Evolutionary conservation across 495 filamentous ascomycete species (phyloP), one percentile per base, ranked within the genome.

Genomic region (Aspergillus affinis): DNA sequence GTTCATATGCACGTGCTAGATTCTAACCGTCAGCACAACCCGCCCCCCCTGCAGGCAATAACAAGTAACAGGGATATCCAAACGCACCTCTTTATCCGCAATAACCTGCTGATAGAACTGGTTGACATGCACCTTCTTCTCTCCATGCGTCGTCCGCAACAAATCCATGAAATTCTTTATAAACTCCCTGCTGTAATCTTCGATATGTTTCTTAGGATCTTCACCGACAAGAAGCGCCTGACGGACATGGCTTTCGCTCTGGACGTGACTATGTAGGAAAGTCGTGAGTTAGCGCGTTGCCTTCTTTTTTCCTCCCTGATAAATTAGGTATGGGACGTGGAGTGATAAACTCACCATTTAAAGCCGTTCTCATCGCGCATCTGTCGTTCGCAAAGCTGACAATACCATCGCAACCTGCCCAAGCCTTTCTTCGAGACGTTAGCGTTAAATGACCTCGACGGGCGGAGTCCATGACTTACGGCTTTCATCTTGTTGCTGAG

Each of bases 1-100:
- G 74, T 97, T 98, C 87, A 97, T 89, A 68, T 98, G 95, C 15
- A 92, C 80, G 69, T 98, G 95, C 69, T 92, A 85, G 69, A 49
- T 44, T 46, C 18, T 51, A 5, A 27, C 1, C 30, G 26, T 65
- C 48, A 65, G 62, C 50, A 58, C 32, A 1, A 32, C 6, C 30
- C 6, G 7, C 30, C 30, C 2, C 2, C 30, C 3, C 30, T 27
- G 47, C 45, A 36, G 30, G 29, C 21, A n/a, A 48, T 17, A 48
- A 32, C 27, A n/a, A 18, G 4, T 6, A 41, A 55, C 12, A 30
- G 10, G 0, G 52, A 13, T 44, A 12, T 27, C 19, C 44, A 57
- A 29, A 69, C 66, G 63, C 21, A 72, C 69, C 44, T 63, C 53
- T 36, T 76, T 76, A 55, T 80, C 74, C 2, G 69, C 66, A 55